Evolutionary conservation across 2,329 filamentous ascomycete species (phyloP).

Genomic region (Monosporascus sp.): DNA sequence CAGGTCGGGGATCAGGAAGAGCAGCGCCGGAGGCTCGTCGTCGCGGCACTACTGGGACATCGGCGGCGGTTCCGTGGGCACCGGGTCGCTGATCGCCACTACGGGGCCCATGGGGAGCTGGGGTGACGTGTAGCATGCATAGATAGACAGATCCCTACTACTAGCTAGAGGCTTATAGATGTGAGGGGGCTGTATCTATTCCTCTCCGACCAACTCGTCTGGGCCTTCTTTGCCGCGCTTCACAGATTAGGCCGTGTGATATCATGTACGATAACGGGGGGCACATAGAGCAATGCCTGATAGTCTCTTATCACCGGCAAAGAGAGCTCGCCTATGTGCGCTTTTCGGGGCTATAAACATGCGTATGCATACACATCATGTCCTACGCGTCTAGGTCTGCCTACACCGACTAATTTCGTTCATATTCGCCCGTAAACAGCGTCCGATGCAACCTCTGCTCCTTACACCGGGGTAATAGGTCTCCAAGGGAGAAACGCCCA

Average conservation of each 20-base stretch:
- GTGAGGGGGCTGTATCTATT: not conserved
- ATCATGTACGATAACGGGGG: too few species aligned
- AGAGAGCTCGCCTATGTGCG: not conserved
- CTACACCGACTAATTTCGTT: not conserved
- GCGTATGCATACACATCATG: constrained; percentile 4
- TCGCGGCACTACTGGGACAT: constrained; percentile 91
- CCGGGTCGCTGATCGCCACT: constrained; percentile 63
- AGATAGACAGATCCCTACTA: too few species aligned
- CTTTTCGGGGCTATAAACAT: not conserved
- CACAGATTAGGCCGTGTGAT: too few species aligned
- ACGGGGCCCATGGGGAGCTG: constrained; percentile 68
- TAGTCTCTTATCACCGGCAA: too few species aligned
- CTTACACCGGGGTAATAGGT: too few species aligned
- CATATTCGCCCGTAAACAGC: not conserved
- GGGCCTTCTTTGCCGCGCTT: too few species aligned
- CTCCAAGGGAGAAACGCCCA: not conserved
- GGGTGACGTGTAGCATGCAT: constrained; percentile 59
- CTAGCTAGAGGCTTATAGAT: constrained; percentile 4
- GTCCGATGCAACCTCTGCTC: too few species aligned
- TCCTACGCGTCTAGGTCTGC: constrained; percentile 3
- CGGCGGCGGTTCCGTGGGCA: constrained; percentile 67
- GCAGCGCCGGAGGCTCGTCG: constrained; percentile 51
- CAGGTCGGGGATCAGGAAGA: constrained; percentile 51
- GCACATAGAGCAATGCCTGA: too few species aligned
- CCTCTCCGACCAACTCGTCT: too few species aligned